Conservation (phyloP, 768 basidiomycete species). For the Scleroderma bovista region DNA sequence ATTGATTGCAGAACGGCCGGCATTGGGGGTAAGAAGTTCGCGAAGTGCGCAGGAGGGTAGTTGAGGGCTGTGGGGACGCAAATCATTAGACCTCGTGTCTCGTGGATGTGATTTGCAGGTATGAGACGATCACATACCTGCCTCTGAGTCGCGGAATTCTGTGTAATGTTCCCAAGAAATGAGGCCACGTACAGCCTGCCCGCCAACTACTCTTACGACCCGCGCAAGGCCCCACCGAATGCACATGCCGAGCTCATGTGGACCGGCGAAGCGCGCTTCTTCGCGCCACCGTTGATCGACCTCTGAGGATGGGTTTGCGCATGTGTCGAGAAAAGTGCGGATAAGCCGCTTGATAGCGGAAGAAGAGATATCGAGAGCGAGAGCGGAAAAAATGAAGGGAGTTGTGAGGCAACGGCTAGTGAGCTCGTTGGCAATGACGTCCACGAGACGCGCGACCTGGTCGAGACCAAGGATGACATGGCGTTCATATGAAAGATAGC, state of each 20-base stretch:
- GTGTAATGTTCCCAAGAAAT: slow-evolving; percentile 82
- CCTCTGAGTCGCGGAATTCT: slow-evolving; percentile 78
- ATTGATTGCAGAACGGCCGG: slow-evolving; percentile 52
- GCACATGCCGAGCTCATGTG: slow-evolving; percentile 87
- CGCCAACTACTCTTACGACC: slow-evolving; percentile 63
- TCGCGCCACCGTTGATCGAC: slow-evolving; percentile 63
- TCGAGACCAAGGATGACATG: slow-evolving; percentile 76
- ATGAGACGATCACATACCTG: slow-evolving; percentile 47
- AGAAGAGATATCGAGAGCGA: slow-evolving; percentile 79
- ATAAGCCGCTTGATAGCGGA: slow-evolving; percentile 74
- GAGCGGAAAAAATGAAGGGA: slow-evolving; percentile 86
- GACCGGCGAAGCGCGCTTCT: slow-evolving; percentile 78
- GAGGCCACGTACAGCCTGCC: slow-evolving; percentile 75
- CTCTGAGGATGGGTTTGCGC: slow-evolving; percentile 31
- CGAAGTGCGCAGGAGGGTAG: slow-evolving; percentile 71
- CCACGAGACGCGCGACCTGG: slow-evolving; percentile 67
- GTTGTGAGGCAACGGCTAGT: slow-evolving; percentile 72
- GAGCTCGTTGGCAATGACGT: slow-evolving; percentile 64
- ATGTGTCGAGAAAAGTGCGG: slow-evolving; percentile 71
- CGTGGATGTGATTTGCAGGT: slow-evolving; percentile 18
- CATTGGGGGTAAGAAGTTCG: slow-evolving; percentile 55
- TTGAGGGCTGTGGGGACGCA: slow-evolving; percentile 37
- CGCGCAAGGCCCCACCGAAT: slow-evolving; percentile 89
- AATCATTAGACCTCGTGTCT: slow-evolving; percentile 14
- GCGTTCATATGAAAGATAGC: slow-evolving; percentile 67